A percentile compares a stretch with the other conserved stretches of the same genome.
phyloP scores from a whole-genome alignment of 345 rosid species.

The Rhodamnia argentea region DNA sequence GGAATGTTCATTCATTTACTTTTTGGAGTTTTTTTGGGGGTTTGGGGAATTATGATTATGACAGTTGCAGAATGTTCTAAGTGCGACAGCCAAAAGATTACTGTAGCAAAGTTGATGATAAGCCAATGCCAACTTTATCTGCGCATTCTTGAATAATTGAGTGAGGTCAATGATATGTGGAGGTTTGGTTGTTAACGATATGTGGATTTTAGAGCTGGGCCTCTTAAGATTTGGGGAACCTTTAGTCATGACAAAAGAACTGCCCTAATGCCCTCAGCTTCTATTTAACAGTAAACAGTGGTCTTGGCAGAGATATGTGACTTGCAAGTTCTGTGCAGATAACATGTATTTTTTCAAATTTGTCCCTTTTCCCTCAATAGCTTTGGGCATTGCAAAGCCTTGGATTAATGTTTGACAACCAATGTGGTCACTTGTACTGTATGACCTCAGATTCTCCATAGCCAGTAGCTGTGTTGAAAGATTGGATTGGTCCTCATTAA shows the following conservation, averaged over 20 bases:
- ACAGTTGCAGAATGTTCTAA: neutral
- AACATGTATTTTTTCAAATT: neutral
- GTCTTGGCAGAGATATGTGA: neutral
- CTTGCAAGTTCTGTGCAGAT: neutral
- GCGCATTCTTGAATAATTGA: neutral
- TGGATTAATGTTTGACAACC: neutral
- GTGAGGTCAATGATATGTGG: neutral
- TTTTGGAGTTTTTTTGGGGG: neutral
- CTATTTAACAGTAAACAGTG: neutral
- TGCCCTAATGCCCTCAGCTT: neutral
- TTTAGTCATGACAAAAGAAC: neutral
- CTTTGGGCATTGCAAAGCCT: neutral
- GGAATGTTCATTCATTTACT: neutral
- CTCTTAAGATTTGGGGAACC: neutral
- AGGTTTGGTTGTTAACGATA: neutral
- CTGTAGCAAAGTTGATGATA: neutral
- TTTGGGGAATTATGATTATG: neutral
- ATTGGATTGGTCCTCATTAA: neutral
- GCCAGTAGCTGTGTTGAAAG: neutral
- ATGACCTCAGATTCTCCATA: neutral
- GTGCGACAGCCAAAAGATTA: neutral
- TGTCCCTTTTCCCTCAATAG: neutral
- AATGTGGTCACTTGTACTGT: neutral
- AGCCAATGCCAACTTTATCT: neutral
- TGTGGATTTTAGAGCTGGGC: neutral